Evolutionary conservation across 192 early-diverging fungal genomes (phyloP).

Genomic region (Linnemannia elongata): DNA sequence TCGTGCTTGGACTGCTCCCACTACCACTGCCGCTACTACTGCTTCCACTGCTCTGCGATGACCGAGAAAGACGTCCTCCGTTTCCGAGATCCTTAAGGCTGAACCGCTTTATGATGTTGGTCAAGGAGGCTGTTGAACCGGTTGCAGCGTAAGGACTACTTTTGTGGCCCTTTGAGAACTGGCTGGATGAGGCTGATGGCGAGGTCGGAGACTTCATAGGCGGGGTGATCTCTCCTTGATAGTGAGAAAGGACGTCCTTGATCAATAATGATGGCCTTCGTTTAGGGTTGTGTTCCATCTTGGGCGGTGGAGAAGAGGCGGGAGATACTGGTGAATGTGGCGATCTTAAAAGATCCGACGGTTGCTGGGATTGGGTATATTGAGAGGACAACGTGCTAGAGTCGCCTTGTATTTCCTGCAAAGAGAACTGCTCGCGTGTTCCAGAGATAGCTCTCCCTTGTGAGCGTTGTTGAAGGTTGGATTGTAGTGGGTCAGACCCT

Average conservation of each 20-base stretch:
- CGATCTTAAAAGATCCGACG: neutral
- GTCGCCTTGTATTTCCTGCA: slow-evolving; percentile 16
- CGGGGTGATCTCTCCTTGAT: slow-evolving; percentile 35
- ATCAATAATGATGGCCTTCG: slow-evolving; percentile 39
- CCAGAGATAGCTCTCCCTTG: neutral
- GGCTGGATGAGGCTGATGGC: slow-evolving; percentile 15
- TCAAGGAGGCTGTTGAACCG: slow-evolving; percentile 23
- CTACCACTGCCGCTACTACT: slow-evolving; percentile 4
- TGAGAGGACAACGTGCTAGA: neutral
- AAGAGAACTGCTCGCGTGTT: slow-evolving; percentile 6
- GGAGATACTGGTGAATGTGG: slow-evolving; percentile 28
- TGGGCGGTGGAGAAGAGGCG: slow-evolving; percentile 11
- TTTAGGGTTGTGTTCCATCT: slow-evolving; percentile 6
- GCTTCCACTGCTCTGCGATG: slow-evolving; percentile 8
- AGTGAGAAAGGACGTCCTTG: slow-evolving; percentile 47
- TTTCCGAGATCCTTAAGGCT: slow-evolving; percentile 35
- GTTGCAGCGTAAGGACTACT: neutral
- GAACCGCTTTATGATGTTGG: slow-evolving; percentile 38
- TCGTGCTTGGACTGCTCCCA: slow-evolving; percentile 18
- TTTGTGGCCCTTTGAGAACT: slow-evolving; percentile 2
- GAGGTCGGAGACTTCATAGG: slow-evolving; percentile 49
- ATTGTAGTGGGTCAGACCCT: neutral
- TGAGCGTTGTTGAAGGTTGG: neutral
- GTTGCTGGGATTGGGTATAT: slow-evolving; percentile 23
- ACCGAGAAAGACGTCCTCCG: slow-evolving; percentile 20